Evolutionary conservation across 352 stramenopile genomes (phyloP).

Genomic region (Aphanomyces cochlioides): DNA sequence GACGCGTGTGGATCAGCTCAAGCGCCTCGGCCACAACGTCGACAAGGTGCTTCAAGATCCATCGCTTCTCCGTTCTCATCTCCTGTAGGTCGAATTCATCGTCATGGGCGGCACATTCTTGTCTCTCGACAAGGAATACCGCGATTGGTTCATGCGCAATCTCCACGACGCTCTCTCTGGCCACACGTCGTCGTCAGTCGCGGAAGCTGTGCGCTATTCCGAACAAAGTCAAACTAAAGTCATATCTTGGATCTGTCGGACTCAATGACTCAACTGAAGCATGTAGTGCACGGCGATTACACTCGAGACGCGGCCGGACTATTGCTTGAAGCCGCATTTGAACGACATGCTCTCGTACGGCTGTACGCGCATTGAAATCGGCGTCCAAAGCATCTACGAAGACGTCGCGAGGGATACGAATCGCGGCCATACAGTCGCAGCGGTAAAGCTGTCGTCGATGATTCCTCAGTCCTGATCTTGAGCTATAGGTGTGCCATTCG

Average conservation of each 20-base stretch:
- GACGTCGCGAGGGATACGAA: slow-evolving; percentile 90
- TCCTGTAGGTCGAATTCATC: slow-evolving; percentile 88
- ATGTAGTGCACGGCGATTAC: slow-evolving; percentile 90
- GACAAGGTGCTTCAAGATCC: slow-evolving; percentile 79
- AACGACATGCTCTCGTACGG: slow-evolving; percentile 96
- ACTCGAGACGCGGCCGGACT: slow-evolving; percentile 97
- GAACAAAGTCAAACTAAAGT: slow-evolving; percentile 77
- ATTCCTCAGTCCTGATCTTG: background rate
- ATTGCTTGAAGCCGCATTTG: slow-evolving; percentile 95
- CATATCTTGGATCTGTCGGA: background rate
- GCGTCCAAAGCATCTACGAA: slow-evolving; percentile 96
- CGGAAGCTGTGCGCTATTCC: slow-evolving; percentile 92
- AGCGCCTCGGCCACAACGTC: slow-evolving; percentile 87
- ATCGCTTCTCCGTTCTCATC: no score
- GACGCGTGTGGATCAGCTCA: slow-evolving; percentile 87
- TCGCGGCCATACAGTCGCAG: slow-evolving; percentile 92
- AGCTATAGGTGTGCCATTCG: slow-evolving; percentile 46
- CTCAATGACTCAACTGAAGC: no score
- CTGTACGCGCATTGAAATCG: slow-evolving; percentile 97
- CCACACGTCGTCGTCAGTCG: slow-evolving; percentile 85
- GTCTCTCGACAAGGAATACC: slow-evolving; percentile 90
- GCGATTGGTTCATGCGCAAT: slow-evolving; percentile 96
- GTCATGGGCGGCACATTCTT: slow-evolving; percentile 98
- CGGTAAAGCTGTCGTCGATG: slow-evolving; percentile 44
- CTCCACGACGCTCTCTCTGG: slow-evolving; percentile 94